Evolutionary conservation across 83 land plant genomes (phyloP).

Genomic region (Diphasiastrum complanatum): DNA sequence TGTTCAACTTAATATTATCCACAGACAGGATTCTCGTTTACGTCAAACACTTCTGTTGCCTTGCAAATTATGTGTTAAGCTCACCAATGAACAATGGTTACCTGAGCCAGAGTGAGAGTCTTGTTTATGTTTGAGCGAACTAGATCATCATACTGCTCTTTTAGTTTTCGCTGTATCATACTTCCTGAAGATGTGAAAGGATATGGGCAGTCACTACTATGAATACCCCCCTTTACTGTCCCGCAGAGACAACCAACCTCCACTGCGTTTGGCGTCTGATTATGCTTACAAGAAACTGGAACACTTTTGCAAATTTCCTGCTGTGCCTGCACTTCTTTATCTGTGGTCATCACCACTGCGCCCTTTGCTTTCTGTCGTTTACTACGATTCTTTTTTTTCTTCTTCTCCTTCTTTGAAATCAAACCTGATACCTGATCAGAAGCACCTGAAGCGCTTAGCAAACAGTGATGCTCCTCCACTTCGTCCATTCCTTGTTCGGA

Average conservation of each 20-base stretch:
- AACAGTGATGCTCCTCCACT: conserved; percentile 22
- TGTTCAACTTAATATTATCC: background rate
- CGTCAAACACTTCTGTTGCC: background rate
- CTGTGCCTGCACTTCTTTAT: conserved; percentile 4
- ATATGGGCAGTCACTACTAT: conserved; percentile 36
- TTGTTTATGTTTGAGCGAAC: conserved; percentile 51
- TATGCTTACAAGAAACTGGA: background rate
- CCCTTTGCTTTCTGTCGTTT: conserved; percentile 23
- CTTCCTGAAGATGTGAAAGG: conserved; percentile 63
- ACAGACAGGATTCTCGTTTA: background rate
- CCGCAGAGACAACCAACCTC: conserved; percentile 38
- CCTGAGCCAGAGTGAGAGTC: conserved; percentile 58
- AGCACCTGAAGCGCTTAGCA: conserved; percentile 1
- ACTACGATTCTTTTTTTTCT: conserved; percentile 29
- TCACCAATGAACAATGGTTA: background rate
- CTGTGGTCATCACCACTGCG: conserved; percentile 2
- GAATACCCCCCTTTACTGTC: conserved; percentile 31
- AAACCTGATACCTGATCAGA: conserved; percentile 1
- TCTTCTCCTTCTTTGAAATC: conserved; percentile 25
- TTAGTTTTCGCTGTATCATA: conserved; percentile 60
- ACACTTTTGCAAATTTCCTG: conserved; percentile 14
- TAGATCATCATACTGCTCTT: conserved; percentile 65
- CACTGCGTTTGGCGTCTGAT: conserved; percentile 8
- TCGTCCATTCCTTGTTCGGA: conserved; percentile 27
- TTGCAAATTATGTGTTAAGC: background rate